These are phyloP conservation scores for Nicotiana tabacum DNA, from an alignment of 257 asterid genomes.

Conservation along the genomic window DNA sequence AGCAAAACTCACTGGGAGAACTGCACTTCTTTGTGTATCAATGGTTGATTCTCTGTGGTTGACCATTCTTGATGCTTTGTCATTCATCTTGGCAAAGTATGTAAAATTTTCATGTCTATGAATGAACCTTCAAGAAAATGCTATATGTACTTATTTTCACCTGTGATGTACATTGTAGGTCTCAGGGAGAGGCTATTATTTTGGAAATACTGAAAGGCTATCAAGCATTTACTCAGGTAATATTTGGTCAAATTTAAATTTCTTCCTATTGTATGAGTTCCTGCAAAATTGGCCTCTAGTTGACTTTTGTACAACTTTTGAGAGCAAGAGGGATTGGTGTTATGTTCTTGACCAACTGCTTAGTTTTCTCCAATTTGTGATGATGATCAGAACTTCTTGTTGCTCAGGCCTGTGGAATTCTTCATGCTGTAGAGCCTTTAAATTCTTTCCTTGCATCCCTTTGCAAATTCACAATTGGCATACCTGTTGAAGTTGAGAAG, in stretches of 20 bases:
- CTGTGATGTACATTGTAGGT: conserved; percentile 38
- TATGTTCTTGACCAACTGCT: conserved; percentile 17
- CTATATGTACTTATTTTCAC: neutral
- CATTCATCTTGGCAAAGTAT: conserved; percentile 84
- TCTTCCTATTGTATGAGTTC: neutral
- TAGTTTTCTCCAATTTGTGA: conserved; percentile 1
- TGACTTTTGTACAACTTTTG: neutral
- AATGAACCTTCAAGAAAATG: conserved; percentile 15
- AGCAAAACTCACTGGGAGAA: conserved; percentile 53
- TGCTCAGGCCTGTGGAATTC: conserved; percentile 94
- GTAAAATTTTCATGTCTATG: conserved; percentile 19
- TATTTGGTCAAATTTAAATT: conserved; percentile 4
- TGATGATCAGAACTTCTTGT: conserved; percentile 21
- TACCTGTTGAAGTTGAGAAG: conserved; percentile 78
- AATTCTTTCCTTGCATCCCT: conserved; percentile 96
- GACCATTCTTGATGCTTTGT: conserved; percentile 87
- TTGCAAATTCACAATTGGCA: conserved; percentile 91
- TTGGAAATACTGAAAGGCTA: conserved; percentile 97
- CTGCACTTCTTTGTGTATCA: conserved; percentile 70
- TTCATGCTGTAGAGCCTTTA: conserved; percentile 89
- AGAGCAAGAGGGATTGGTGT: conserved; percentile 1
- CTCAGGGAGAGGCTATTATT: conserved; percentile 98
- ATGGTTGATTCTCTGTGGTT: conserved; percentile 96
- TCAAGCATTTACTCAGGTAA: conserved; percentile 98
- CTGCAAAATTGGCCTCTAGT: neutral